Evolutionary conservation across 129 eudicot species (phyloP), one percentile per base, ranked within the genome.

Genomic region (Logfia minima): DNA sequence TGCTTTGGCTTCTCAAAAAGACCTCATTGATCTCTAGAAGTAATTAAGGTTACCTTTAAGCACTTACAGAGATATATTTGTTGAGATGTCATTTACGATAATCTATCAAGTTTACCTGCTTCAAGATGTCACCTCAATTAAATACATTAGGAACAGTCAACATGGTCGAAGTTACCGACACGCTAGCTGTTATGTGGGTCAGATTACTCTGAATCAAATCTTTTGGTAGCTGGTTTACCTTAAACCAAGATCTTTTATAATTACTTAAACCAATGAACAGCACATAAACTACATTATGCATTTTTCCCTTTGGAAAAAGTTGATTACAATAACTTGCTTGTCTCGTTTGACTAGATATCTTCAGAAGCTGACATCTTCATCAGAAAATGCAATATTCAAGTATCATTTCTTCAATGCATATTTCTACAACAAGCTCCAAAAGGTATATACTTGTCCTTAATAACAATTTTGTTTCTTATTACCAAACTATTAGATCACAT

Each of bases 391-490:
- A 60, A 76, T 72, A 63, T 18, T 66, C 64, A 75, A 84, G 67
- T 86, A 75, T 74, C 92, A 94, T 75, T 87, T 94, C 75, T 94
- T 94, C 76, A 91, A 86, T 77, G 91, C 98, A 19, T 94, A 89
- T 75, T 94, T 94, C 76, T 94, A 94, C 48, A 75, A 81, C 72
- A 91, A 91, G 83, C 85, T 94, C 80, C 90, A 89, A 78, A 80
- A 87, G 92, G 98, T 91, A 72, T 69, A 52, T 55, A 67, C 60
- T 66, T 64, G 28, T 23, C 22, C 31, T 43, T 53, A 34, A 37
- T 69, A 11, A 5, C 23, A 35, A 8, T 10, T 23, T 8, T 8
- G 8, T 58, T 28, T 16, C 68, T 37, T 16, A 11, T 76, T 53
- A 26, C 43, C 35, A 48, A 62, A 43, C 24, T 45, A 26, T 63